phyloP scores from a whole-genome alignment of 2,329 filamentous ascomycete species.

The Teratosphaeria epicoccoides region DNA sequence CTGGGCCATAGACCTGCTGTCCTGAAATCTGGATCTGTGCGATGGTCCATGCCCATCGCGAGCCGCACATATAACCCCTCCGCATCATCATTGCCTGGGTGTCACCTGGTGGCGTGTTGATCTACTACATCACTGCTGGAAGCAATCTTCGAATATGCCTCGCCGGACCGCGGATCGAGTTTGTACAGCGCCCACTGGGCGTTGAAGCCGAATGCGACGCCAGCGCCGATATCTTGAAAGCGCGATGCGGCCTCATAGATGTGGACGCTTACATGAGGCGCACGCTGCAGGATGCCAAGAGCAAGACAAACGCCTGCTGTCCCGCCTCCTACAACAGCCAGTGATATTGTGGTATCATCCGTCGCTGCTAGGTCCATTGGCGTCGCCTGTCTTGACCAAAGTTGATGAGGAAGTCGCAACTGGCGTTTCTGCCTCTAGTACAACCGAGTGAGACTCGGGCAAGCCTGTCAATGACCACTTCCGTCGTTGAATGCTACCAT shows the following conservation, averaged over 20 bases:
- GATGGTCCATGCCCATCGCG: constrained; percentile 25
- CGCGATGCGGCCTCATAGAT: constrained; percentile 46
- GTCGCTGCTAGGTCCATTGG: background rate
- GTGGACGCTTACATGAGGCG: constrained; percentile 30
- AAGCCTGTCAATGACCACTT: background rate
- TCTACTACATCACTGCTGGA: constrained; percentile 32
- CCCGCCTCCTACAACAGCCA: constrained; percentile 43
- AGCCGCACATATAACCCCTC: constrained; percentile 14
- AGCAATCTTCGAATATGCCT: constrained; percentile 31
- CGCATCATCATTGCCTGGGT: constrained; percentile 20
- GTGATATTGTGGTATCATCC: background rate
- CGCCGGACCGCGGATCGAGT: background rate
- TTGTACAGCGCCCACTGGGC: constrained; percentile 40
- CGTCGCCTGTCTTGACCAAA: background rate
- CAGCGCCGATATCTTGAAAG: constrained; percentile 44
- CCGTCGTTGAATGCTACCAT: background rate
- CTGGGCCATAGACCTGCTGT: constrained; percentile 5
- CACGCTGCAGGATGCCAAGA: constrained; percentile 37
- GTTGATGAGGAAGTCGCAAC: background rate
- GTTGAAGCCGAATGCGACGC: constrained; percentile 47
- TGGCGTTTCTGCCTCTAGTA: background rate
- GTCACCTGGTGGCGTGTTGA: constrained; percentile 9
- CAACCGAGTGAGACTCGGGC: background rate
- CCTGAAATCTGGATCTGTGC: constrained; percentile 27
- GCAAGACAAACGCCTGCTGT: constrained; percentile 48